These are phyloP conservation scores for Corylus avellana DNA, from an alignment of 306 rosid genomes.

Conservation along the genomic window DNA sequence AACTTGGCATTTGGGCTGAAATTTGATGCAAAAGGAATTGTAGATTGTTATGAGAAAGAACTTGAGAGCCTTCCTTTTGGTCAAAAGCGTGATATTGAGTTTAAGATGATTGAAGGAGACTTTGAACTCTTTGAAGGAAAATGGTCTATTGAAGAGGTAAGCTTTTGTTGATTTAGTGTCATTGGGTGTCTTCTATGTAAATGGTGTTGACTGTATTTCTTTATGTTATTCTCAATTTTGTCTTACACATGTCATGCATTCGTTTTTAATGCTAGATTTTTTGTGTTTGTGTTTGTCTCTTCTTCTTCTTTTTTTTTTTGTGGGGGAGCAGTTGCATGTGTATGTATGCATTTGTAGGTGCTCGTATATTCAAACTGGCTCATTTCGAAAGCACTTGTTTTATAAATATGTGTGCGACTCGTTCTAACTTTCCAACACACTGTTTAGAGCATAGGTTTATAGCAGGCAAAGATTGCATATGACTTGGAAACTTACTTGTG, in stretches of 20 bases:
- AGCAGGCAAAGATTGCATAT: too few relatives aligned
- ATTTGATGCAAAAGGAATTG: conserved; percentile 76
- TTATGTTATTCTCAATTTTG: neutral
- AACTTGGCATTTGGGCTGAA: conserved; percentile 80
- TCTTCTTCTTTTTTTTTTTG: too few relatives aligned
- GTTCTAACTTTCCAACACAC: too few relatives aligned
- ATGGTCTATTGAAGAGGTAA: conserved; percentile 87
- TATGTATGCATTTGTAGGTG: neutral
- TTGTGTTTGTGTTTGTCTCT: neutral
- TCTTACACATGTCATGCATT: neutral
- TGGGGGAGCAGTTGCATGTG: neutral
- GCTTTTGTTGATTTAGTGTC: conserved; percentile 19
- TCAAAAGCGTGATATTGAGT: conserved; percentile 72
- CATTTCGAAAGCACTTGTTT: too few relatives aligned
- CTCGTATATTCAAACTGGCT: too few relatives aligned
- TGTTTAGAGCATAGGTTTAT: too few relatives aligned
- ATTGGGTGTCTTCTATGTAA: neutral
- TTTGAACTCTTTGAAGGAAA: conserved; percentile 81
- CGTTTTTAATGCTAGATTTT: neutral
- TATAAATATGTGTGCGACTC: too few relatives aligned
- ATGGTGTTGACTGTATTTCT: neutral
- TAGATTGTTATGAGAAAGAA: conserved; percentile 84
- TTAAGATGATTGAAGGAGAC: conserved; percentile 90
- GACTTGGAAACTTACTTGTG: too few relatives aligned
- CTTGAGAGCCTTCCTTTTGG: conserved; percentile 60